Base-by-base conservation (phyloP, 2,329 filamentous ascomycete genomes). In the Paramyrothecium sp. region DNA sequence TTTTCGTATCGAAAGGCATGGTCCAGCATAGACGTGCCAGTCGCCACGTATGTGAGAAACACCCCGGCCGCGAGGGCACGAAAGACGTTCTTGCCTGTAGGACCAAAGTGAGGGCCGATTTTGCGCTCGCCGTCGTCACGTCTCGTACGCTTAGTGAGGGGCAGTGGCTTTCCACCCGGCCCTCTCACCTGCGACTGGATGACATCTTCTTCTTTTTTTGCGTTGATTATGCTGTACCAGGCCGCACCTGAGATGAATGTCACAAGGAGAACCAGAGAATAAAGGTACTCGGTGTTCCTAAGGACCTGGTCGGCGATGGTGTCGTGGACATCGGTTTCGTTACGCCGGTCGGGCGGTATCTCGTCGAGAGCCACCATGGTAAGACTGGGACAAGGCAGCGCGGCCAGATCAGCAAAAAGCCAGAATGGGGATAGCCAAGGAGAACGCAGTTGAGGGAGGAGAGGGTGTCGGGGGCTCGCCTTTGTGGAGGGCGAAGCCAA, bases 141-240 rank as follows among this genome's bases (percentile, higher is more conserved):
- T 75, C 79, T 75, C 70, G 78, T 78, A 57, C 78, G 85, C 69
- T 87, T 89, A 58, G 81, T 84, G 53, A 79, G 71, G n/a, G 92
- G 92, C 55, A 97, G 79, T 34, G 92, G 92, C 72, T 96, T 93
- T 63, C 93, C 94, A 56, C 91, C 93, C 1, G 93, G 92, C n/a
- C 93, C 93, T 54, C 82, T 87, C 62, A 84, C 73, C 33, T 73
- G 78, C 21, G 79, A 82, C 54, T 73, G 71, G 21, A 78, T 69
- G 38, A 77, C 67, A 60, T 79, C 75, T 41, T 82, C 80, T 57
- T 79, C 76, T 54, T 76, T 80, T 62, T 77, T 78, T 30, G 81
- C 77, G 56, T 76, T 79, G 67, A 80, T 72, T 47, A 85, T 75
- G 66, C 81, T 84, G 69, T 84, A 80, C 60, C 79, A 75, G 34